These are phyloP conservation scores for Pythium graminicola DNA, from an alignment of 352 stramenopile genomes.

Conservation along the genomic window DNA sequence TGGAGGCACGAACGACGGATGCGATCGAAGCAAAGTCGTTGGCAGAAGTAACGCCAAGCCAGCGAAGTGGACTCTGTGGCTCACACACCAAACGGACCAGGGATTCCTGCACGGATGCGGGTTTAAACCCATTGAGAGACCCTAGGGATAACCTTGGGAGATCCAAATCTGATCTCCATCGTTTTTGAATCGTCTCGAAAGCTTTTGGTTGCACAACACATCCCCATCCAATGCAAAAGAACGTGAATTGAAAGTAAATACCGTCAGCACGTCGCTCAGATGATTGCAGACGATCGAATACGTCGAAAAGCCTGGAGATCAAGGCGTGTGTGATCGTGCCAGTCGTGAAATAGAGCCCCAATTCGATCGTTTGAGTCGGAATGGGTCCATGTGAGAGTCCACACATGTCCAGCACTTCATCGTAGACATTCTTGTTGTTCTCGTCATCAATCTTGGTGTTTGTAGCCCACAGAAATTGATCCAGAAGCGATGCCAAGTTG, in stretches of 20 bases:
- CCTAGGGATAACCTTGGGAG: not conserved
- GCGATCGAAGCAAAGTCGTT: not conserved
- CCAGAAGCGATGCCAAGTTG: conserved; percentile 1
- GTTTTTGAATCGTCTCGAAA: not conserved
- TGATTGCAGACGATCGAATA: not conserved
- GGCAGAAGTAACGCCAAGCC: not conserved
- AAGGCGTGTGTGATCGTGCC: conserved; percentile 5
- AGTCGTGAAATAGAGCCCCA: conserved; percentile 7
- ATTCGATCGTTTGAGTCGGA: not conserved
- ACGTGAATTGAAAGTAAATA: not conserved
- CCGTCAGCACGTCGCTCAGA: not conserved
- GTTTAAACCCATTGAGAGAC: not conserved
- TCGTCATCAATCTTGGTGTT: not conserved
- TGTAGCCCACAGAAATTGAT: not conserved
- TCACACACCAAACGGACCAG: not conserved
- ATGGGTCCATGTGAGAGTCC: not conserved
- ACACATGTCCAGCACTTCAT: not conserved
- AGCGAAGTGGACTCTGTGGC: not conserved
- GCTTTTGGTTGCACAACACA: conserved; percentile 2
- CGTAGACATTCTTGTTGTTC: not conserved
- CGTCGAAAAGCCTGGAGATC: not conserved
- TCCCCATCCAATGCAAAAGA: not conserved
- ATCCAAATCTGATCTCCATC: not conserved
- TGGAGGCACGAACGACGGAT: not conserved
- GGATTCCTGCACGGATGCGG: not conserved